Base-by-base conservation (phyloP, 2,329 filamentous ascomycete genomes). In the Pestalotiopsis sp. region DNA sequence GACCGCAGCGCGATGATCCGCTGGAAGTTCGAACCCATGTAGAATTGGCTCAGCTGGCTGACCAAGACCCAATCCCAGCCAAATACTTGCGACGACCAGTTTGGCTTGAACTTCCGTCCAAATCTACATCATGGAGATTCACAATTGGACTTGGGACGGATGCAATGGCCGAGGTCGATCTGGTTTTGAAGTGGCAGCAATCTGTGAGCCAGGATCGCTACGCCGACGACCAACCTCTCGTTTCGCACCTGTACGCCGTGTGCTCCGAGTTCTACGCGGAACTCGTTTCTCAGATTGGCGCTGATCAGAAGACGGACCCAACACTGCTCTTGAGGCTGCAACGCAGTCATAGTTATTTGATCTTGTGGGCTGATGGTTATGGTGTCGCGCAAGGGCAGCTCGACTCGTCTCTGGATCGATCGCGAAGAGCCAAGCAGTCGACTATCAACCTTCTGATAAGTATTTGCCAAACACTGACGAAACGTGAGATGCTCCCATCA, bases 341-440 rank as follows among this genome's bases (percentile, higher is more conserved):
- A 58, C 65, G 71, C n/a, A 67, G 65, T 56, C 66, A 69, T 25
- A 67, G 69, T 45, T 72, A 72, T 39, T 20, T 72, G 4, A 45
- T 68, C 11, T 39, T 72, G 5, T 72, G 71, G 71, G 71, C 69
- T 11, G 71, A 72, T 66, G 71, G 71, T 5, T 71, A 68, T 41
- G 69, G 61, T 13, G 68, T 72, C 57, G 38, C n/a, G 4, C 65
- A 69, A 6, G 69, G 68, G 25, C 36, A 61, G 52, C 65, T 72
- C 3, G 71, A 72, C 4, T 59, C 23, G 12, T 61, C 57, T 7
- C 36, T 72, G 38, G 67, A 68, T n/a, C 69, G 62, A 23, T 72
- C 71, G n/a, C 69, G 68, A 59, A 69, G 69, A 52, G 71, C 69
- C 4, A 59, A 66, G 14, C 20, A 57, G 14, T 57, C 58, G 14